phyloP scores from a whole-genome alignment of 805 yeast species.

The Ogataea kodamae region DNA sequence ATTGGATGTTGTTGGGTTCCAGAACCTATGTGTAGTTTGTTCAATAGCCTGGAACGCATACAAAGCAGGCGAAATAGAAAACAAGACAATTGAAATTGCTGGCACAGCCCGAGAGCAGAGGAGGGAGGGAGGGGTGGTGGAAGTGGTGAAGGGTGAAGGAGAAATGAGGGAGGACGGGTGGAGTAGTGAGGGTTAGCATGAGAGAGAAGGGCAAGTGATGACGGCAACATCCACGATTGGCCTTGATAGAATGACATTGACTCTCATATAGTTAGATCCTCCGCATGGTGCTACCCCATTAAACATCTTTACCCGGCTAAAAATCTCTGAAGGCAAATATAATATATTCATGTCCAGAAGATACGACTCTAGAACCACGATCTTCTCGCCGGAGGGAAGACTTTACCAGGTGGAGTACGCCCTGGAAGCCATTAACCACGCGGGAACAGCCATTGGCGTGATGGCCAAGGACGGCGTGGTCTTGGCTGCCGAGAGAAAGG shows the following conservation, averaged over 20 bases:
- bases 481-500: conserved; percentile 94
- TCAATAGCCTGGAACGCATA: conserved; percentile 27
- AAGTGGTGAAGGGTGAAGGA: too few species aligned
- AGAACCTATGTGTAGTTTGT: conserved; percentile 26
- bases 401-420: conserved; percentile 95
- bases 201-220: too few species aligned
- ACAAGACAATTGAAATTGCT: conserved; percentile 12
- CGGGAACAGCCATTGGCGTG: conserved; percentile 80
- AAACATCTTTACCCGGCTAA: conserved; percentile 12
- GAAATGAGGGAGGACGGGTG: too few species aligned
- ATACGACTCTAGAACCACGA: conserved; percentile 98
- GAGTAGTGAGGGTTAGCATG: too few species aligned
- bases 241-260: too few species aligned
- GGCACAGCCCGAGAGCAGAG: too few species aligned
- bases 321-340: conserved; percentile 13
- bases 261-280: too few species aligned
- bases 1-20: conserved; percentile 21
- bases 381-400: conserved; percentile 98
- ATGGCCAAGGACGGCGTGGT: conserved; percentile 84
- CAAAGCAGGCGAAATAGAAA: conserved; percentile 6
- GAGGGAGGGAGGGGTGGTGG: too few species aligned
- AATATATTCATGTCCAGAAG: conserved; percentile 86
- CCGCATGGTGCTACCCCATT: too few species aligned
- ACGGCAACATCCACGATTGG: too few species aligned
- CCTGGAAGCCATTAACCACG: conserved; percentile 75